These are phyloP conservation scores for Phaeosphaeria sp. DNA, from an alignment of 2,329 filamentous ascomycete genomes.

Conservation along the genomic window DNA sequence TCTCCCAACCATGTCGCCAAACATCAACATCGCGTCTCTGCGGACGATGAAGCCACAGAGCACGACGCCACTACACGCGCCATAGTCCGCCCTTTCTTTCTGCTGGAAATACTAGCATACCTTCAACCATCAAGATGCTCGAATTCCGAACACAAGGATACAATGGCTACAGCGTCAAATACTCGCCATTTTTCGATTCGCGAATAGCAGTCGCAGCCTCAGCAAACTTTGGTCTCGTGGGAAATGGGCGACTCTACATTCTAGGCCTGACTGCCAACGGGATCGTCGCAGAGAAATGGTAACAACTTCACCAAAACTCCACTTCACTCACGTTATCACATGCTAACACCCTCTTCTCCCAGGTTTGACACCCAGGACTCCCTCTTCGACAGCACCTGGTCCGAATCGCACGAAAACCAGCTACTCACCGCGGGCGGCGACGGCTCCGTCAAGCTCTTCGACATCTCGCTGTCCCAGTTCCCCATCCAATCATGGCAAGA, in stretches of 20 bases:
- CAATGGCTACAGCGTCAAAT: conserved; percentile 97
- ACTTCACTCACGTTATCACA: conserved; percentile 16
- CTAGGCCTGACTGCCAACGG: conserved; percentile 83
- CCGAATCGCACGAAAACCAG: conserved; percentile 95
- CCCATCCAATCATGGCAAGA: conserved; percentile 93
- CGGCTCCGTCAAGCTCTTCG: conserved; percentile 93
- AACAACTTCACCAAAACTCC: background rate
- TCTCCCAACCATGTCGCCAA: conserved; percentile 22
- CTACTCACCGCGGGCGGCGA: conserved; percentile 88
- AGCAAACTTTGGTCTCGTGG: conserved; percentile 97
- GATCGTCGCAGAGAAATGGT: conserved; percentile 85
- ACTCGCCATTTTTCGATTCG: conserved; percentile 97
- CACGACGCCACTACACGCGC: conserved; percentile 13
- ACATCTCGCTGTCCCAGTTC: conserved; percentile 80
- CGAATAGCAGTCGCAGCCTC: conserved; percentile 87
- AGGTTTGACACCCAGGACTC: conserved; percentile 98
- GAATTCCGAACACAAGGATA: conserved; percentile 93
- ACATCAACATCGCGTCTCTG: conserved; percentile 15
- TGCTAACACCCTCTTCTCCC: conserved; percentile 5
- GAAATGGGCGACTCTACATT: conserved; percentile 89
- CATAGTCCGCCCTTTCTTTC: conserved; percentile 6
- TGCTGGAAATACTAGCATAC: background rate
- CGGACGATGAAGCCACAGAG: conserved; percentile 24
- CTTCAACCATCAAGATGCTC: conserved; percentile 69
- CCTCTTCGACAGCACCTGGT: conserved; percentile 94